Conservation (phyloP, 352 stramenopile genomes). For the Globisporangium lucens region DNA sequence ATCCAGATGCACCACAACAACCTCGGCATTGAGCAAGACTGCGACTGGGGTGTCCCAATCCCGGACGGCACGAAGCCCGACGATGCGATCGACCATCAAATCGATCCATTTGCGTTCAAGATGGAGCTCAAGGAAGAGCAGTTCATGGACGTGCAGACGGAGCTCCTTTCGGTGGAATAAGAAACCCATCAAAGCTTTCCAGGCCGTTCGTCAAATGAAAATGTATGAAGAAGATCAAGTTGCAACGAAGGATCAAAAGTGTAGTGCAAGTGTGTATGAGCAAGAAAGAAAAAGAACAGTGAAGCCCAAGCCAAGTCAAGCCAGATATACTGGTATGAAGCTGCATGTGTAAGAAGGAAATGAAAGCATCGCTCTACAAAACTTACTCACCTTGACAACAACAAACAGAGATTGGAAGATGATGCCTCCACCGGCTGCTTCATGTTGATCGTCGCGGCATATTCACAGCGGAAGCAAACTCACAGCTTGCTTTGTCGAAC, state of each 20-base stretch:
- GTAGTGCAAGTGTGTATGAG: neutral
- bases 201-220: neutral
- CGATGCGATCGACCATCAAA: slow-evolving; percentile 9
- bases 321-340: neutral
- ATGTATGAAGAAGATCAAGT: neutral
- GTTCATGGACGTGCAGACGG: slow-evolving; percentile 27
- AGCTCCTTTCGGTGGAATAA: slow-evolving; percentile 38
- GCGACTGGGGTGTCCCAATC: slow-evolving; percentile 86
- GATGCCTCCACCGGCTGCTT: neutral
- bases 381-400: neutral
- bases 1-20: slow-evolving; percentile 91
- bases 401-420: neutral
- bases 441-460: no score
- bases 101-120: slow-evolving; percentile 7
- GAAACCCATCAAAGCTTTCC: neutral
- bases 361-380: neutral
- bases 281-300: neutral
- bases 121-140: slow-evolving; percentile 16
- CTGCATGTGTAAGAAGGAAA: neutral
- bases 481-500: no score
- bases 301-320: neutral
- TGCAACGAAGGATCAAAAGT: neutral
- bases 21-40: slow-evolving; percentile 85
- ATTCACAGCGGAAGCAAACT: no score
- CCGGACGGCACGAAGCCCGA: slow-evolving; percentile 70